Percentiles rank a stretch among this genome's conserved stretches.
phyloP scores from a whole-genome alignment of 371 early-diverging fungal species.

The Lichtheimia ramosa region DNA sequence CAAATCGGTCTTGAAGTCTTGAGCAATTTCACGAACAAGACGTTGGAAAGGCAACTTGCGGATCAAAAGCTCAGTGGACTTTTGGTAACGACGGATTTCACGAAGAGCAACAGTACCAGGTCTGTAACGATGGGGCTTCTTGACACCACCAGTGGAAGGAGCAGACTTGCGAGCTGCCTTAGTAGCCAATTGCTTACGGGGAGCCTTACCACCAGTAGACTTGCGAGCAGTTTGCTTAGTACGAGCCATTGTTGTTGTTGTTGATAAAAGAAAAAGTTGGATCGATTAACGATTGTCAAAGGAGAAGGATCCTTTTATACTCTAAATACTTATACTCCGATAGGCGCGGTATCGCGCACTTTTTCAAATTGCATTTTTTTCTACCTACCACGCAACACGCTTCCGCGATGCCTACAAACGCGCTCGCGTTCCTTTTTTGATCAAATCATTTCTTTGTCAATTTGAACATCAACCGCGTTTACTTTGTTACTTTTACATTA shows the following conservation, averaged over 20 bases:
- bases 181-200: slow-evolving; percentile 97
- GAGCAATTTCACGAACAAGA: slow-evolving; percentile 95
- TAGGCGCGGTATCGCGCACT: too few relatives aligned
- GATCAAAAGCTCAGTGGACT: slow-evolving; percentile 96
- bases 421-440: too few relatives aligned
- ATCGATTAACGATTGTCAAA: too few relatives aligned
- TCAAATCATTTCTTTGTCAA: too few relatives aligned
- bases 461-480: too few relatives aligned
- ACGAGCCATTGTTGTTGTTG: slow-evolving; percentile 77
- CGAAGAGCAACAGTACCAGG: slow-evolving; percentile 92
- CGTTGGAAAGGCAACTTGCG: slow-evolving; percentile 99
- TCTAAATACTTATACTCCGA: too few relatives aligned
- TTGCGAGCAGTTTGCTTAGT: slow-evolving; percentile 99
- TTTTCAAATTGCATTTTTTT: not conserved
- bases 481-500: too few relatives aligned
- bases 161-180: slow-evolving; percentile 80
- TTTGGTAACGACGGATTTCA: slow-evolving; percentile 98
- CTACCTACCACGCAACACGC: not conserved
- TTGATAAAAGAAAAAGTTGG: not conserved
- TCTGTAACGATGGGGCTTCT: slow-evolving; percentile 88
- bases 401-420: not conserved
- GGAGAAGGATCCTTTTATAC: too few relatives aligned
- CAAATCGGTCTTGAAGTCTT: slow-evolving; percentile 97
- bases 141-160: slow-evolving; percentile 59
- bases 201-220: slow-evolving; percentile 98